Evolutionary conservation across 768 basidiomycete species (phyloP).

Genomic region (Melanogaster broomeanus): DNA sequence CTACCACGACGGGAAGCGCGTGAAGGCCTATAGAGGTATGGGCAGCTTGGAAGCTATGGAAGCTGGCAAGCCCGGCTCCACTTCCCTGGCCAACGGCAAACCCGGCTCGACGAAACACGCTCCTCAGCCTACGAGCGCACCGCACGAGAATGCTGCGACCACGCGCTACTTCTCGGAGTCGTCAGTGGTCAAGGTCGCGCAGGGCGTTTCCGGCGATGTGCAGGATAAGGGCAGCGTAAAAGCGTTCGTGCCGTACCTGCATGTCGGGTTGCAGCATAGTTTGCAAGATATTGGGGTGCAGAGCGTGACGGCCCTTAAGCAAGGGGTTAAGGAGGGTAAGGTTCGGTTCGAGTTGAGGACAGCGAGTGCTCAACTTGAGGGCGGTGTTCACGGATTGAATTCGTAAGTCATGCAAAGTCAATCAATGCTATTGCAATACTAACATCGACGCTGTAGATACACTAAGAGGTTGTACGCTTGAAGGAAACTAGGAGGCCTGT

Average conservation of each 20-base stretch:
- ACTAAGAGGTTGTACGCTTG: conserved; percentile 58
- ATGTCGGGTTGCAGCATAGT: conserved; percentile 87
- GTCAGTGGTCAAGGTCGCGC: conserved; percentile 93
- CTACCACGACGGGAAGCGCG: conserved; percentile 98
- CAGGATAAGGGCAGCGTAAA: conserved; percentile 96
- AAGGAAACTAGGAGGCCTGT: no score
- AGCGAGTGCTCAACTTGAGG: conserved; percentile 93
- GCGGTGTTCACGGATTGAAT: conserved; percentile 93
- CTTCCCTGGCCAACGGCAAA: conserved; percentile 21
- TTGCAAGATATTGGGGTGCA: conserved; percentile 89
- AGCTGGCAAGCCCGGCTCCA: conserved; percentile 53
- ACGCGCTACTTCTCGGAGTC: conserved; percentile 61
- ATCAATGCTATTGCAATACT: background rate
- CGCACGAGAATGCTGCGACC: conserved; percentile 91
- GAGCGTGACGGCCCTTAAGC: conserved; percentile 65
- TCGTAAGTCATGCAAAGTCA: conserved; percentile 60
- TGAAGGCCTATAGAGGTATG: conserved; percentile 99
- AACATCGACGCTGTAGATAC: conserved; percentile 39
- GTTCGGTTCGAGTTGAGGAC: conserved; percentile 93
- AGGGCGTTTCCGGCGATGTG: conserved; percentile 95
- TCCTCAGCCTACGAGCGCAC: conserved; percentile 44
- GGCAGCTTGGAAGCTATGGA: conserved; percentile 95
- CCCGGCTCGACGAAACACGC: conserved; percentile 46
- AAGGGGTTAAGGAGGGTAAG: conserved; percentile 60
- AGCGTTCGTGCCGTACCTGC: conserved; percentile 87